Evolutionary conservation across 2,329 filamentous ascomycete species (phyloP).

Genomic region (Botrytis sinoallii): DNA sequence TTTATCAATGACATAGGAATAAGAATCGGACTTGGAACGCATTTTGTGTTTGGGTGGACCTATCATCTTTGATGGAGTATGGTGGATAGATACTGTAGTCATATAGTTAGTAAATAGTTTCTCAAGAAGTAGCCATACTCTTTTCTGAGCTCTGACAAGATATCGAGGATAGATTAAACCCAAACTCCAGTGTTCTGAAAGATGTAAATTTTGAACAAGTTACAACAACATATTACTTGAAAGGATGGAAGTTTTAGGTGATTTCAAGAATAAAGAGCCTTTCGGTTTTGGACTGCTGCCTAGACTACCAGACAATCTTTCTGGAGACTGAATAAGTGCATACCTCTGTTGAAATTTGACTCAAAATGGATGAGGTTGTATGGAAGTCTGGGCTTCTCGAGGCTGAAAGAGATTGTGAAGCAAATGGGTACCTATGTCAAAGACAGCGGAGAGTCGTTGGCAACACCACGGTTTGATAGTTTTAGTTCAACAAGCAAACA

Average conservation of each 20-base stretch:
- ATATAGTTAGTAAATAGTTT: neutral
- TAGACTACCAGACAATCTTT: neutral
- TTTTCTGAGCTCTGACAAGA: neutral
- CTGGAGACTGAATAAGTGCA: fast-evolving
- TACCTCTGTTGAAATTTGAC: neutral
- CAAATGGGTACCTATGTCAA: neutral
- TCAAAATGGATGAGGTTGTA: neutral
- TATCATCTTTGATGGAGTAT: neutral
- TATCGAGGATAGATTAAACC: fast-evolving
- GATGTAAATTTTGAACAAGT: neutral
- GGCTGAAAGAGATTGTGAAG: neutral
- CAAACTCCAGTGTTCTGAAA: neutral
- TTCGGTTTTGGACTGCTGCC: neutral
- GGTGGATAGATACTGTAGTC: neutral
- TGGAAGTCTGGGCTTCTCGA: neutral
- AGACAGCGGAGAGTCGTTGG: neutral
- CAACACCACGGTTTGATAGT: neutral
- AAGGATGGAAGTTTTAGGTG: neutral
- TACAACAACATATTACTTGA: neutral
- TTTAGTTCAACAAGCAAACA: neutral
- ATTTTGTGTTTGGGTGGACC: neutral
- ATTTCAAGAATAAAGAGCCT: neutral
- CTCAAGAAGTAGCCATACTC: neutral
- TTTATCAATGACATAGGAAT: neutral
- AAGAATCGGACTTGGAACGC: neutral